Evolutionary conservation across 2,329 filamentous ascomycete genomes (phyloP), one percentile per base, ranked within the genome.

Genomic region (Cercospora zeina): DNA sequence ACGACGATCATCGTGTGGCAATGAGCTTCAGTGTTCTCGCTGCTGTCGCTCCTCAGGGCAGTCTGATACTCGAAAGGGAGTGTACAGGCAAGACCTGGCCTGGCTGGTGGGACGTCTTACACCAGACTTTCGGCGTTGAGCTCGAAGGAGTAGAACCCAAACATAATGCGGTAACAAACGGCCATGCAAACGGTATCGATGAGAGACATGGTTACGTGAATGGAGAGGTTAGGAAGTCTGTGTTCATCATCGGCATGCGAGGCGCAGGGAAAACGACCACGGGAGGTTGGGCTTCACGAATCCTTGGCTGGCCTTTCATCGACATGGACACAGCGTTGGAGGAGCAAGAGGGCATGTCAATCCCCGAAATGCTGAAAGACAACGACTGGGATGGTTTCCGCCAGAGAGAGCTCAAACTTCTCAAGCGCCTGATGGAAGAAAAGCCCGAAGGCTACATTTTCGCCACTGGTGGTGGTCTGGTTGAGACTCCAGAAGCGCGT

Each of bases 31-130:
- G 92, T 68, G 92, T 99, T 6, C 81, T 99, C 14, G 86, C 91
- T 11, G 79, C 91, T 16, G 85, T 88, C 31, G 84, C 89, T 0
- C 88, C 90, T 1, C 77, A 85, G 7, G 84, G 90, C 0, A 89
- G 91, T 0, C 78, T 96, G 14, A 87, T 99, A 56, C 83, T 90
- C 1, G 95, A 99, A 75, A 89, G 92, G 63, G 92, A 96, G 71
- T 99, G 95, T 74, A 90, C 91, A 2, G 93, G 90, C 42, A 99
- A 99, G 82, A 99, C 95, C 2, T 99, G 95, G 95, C 95, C 95
- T 0, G 95, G 93, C 9, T 99, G 95, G 91, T 99, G 95, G 95
- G 95, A 99, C 76, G 86, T 88, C 16, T 78, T 97, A 60, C 87
- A 88, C 21, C 86, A 89, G 68, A 84, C 86, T 13, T 99, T 97